Conservation (phyloP, 169 alveolate genomes). For the Plasmodium gallinaceum region DNA sequence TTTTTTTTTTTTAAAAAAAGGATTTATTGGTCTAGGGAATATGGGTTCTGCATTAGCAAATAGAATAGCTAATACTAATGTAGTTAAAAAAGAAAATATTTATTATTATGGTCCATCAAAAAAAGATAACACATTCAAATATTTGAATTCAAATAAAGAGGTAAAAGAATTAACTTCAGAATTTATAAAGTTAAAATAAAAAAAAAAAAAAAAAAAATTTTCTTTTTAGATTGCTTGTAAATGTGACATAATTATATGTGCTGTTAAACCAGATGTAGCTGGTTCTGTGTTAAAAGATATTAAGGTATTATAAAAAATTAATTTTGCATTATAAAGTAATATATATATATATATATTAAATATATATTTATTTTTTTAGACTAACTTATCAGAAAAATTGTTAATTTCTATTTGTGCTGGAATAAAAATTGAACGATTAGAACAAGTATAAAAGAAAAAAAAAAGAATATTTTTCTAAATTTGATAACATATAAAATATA, state of each 20-base stretch:
- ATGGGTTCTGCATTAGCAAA: slow-evolving; percentile 77
- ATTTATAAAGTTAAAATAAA: background rate
- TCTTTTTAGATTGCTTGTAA: slow-evolving; percentile 22
- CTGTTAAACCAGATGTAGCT: slow-evolving; percentile 75
- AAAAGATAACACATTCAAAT: slow-evolving; percentile 19
- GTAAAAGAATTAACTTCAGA: background rate
- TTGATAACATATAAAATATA: no score
- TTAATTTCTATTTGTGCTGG: slow-evolving; percentile 75
- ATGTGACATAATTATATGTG: slow-evolving; percentile 64
- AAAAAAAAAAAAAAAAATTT: background rate
- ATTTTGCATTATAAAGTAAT: background rate
- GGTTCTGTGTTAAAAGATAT: slow-evolving; percentile 30
- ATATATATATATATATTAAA: no score
- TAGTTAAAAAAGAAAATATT: slow-evolving; percentile 42
- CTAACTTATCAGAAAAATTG: slow-evolving; percentile 25
- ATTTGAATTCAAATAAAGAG: slow-evolving; percentile 20
- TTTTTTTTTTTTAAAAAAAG: slow-evolving; percentile 17
- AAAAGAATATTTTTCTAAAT: no score
- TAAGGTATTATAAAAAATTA: slow-evolving; percentile 25
- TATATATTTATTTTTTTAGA: background rate
- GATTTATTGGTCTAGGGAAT: slow-evolving; percentile 69
- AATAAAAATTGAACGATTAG: slow-evolving; percentile 27
- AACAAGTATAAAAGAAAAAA: slow-evolving; percentile 23
- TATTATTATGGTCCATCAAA: slow-evolving; percentile 48
- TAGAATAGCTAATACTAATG: slow-evolving; percentile 39